These are phyloP conservation scores for Geotrichum reessii DNA, from an alignment of 1,139 yeast genomes.

Conservation along the genomic window DNA sequence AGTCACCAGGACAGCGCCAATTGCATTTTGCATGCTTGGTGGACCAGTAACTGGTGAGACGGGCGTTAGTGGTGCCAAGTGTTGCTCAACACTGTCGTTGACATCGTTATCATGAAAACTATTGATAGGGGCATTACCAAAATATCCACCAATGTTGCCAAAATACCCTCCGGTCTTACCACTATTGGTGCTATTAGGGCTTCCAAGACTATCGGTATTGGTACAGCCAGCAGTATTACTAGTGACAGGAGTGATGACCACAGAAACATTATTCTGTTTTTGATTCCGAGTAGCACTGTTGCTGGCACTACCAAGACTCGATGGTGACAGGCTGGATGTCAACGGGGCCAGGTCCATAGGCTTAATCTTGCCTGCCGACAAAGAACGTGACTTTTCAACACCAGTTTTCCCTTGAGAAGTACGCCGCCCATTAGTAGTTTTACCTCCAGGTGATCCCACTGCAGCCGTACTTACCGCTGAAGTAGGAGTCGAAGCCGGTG, in stretches of 20 bases:
- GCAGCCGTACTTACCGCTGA: not conserved
- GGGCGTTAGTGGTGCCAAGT: slow-evolving; percentile 11
- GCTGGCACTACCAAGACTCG: not conserved
- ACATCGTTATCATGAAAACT: not conserved
- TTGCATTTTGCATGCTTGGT: slow-evolving; percentile 1
- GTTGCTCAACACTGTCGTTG: not conserved
- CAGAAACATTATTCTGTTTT: not conserved
- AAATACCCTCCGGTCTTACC: too few relatives aligned
- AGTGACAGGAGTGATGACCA: not conserved
- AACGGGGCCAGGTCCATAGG: not conserved
- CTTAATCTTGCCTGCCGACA: not conserved
- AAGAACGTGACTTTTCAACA: not conserved
- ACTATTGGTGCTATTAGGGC: not conserved
- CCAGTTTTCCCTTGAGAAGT: not conserved
- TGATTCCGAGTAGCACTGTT: not conserved
- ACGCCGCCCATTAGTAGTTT: not conserved
- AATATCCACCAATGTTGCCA: not conserved
- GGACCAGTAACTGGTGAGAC: slow-evolving; percentile 7
- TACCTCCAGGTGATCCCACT: not conserved
- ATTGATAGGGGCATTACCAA: not conserved
- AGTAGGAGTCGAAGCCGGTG: slow-evolving; percentile 1
- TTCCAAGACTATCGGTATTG: not conserved
- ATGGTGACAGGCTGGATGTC: not conserved
- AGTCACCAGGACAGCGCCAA: not conserved
- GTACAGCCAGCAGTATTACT: not conserved